Base-by-base conservation (phyloP, 768 basidiomycete genomes). In the Pilatotrama ljubarskyi region DNA sequence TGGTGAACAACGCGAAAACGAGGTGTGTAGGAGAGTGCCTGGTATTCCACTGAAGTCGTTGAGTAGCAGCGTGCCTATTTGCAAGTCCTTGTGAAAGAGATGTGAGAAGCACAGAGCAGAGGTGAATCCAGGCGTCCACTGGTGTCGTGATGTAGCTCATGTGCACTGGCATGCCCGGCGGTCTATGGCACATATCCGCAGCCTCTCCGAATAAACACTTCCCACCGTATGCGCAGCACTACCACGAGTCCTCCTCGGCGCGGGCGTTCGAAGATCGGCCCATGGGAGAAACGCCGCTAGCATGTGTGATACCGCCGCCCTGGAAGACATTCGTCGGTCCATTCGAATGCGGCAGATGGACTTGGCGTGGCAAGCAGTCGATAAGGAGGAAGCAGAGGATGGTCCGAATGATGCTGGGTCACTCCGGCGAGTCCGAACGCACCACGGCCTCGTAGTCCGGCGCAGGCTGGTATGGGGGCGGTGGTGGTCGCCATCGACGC, bases 401-500 rank as follows among this genome's bases (percentile, higher is more conserved):
- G 7, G 32, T 20, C 24, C 24, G 18, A n/a, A 55, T 24, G 32
- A 20, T 14, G 4, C 15, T 36, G 13, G 15, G 20, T 26, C 35
- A 32, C 1, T 32, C 29, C 17, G 52, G 42, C 24, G 51, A 55
- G 24, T 64, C 60, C 20, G 54, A 37, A 38, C 36, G 26, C 40
- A 50, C 63, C 25, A 65, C 66, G 47, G 66, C 66, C 4, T 73
- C 70, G 65, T 84, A 84, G 3, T 80, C 77, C 13, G 84, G 83
- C 18, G 76, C 77, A n/a, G 76, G 77, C 48, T 79, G 67, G 67
- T 84, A 84, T 1, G 81, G 81, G 42, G 84, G 83, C 1, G 81
- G 80, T 18, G 82, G 81, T 15, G 78, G 80, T 10, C 66, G 74
- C 41, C 72, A 60, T 20, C 52, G 64, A 32, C 73, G 70, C 35